phyloP scores from a whole-genome alignment of 2,329 filamentous ascomycete species.

The Pseudogymnoascus sp. region DNA sequence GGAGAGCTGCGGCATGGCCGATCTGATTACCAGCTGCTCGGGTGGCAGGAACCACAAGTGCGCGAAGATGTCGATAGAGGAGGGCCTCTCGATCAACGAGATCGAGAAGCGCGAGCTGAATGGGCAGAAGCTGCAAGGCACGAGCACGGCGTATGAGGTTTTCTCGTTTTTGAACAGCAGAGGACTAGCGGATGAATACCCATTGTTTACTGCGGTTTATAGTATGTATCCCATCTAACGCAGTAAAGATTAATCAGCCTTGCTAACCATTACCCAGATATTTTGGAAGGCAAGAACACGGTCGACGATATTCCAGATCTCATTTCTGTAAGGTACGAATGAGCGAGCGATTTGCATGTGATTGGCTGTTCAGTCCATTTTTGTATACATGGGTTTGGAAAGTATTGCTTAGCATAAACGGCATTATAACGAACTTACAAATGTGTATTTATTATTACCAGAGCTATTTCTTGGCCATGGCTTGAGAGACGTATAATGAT shows the following conservation, averaged over 20 bases:
- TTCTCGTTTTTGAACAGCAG: slow-evolving; percentile 77
- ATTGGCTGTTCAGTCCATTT: not conserved
- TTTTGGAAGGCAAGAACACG: slow-evolving; percentile 66
- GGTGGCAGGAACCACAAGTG: slow-evolving; percentile 92
- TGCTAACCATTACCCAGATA: slow-evolving; percentile 38
- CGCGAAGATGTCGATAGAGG: slow-evolving; percentile 77
- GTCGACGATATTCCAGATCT: slow-evolving; percentile 74
- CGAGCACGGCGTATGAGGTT: slow-evolving; percentile 83
- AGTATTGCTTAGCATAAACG: not conserved
- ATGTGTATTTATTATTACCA: slow-evolving; percentile 4
- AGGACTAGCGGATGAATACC: slow-evolving; percentile 74
- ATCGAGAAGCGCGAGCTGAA: slow-evolving; percentile 87
- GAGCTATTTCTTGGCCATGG: not conserved
- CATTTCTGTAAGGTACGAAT: slow-evolving; percentile 30
- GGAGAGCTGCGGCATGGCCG: slow-evolving; percentile 88
- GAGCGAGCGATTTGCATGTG: not conserved
- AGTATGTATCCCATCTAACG: slow-evolving; percentile 18
- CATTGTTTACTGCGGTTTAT: slow-evolving; percentile 84
- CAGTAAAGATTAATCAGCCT: not conserved
- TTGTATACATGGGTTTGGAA: not conserved
- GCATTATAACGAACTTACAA: not conserved
- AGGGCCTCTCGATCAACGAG: slow-evolving; percentile 71
- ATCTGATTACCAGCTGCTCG: slow-evolving; percentile 88
- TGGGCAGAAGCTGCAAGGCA: slow-evolving; percentile 94
- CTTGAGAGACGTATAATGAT: not conserved